Conservation (phyloP, 495 filamentous ascomycete genomes). For the Xylaria flabelliformis region DNA sequence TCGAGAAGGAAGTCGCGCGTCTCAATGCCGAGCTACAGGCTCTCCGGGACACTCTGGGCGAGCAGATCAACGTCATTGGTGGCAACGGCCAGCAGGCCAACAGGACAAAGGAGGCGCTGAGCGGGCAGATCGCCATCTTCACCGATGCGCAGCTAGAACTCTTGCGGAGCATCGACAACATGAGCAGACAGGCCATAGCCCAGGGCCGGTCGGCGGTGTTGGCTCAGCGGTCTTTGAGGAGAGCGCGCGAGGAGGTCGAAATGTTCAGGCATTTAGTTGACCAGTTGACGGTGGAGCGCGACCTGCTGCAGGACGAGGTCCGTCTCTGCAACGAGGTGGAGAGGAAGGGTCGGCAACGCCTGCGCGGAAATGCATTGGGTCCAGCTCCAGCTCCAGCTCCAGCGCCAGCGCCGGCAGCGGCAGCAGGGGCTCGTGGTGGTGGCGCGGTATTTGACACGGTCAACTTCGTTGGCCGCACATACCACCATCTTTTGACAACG, state of each 20-base stretch:
- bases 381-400: too few species aligned
- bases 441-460: neutral
- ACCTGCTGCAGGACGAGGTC: slow-evolving; percentile 9
- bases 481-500: neutral
- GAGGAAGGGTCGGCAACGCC: neutral
- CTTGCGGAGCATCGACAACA: neutral
- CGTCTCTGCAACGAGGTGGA: neutral
- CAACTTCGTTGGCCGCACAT: neutral
- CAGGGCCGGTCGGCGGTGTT: slow-evolving; percentile 8
- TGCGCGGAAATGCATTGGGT: neutral
- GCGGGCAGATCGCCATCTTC: neutral
- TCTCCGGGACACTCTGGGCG: neutral
- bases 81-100: neutral
- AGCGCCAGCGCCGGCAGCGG: too few species aligned
- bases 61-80: slow-evolving; percentile 8
- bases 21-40: neutral
- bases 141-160: neutral
- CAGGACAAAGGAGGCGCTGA: neutral
- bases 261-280: neutral
- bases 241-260: neutral
- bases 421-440: neutral
- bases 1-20: neutral
- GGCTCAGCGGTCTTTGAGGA: neutral
- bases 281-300: neutral
- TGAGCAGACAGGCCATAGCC: neutral